Conservation (phyloP, 1,284 basidiomycete species). For the Baeospora myosura region DNA sequence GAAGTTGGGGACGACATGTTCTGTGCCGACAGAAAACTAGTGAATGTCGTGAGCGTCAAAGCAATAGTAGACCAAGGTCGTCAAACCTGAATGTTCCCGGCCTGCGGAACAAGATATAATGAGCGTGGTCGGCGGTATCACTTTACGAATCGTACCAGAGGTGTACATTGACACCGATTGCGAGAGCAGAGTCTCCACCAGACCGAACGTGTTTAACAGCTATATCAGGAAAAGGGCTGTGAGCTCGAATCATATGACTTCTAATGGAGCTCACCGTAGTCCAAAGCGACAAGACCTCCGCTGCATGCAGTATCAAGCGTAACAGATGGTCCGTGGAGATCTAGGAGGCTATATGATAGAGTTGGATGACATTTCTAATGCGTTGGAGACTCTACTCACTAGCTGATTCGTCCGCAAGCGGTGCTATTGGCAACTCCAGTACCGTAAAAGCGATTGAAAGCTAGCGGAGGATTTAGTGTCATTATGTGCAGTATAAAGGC, state of each 20-base stretch:
- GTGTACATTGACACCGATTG: constrained; percentile 27
- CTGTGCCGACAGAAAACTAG: constrained; percentile 27
- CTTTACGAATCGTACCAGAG: constrained; percentile 21
- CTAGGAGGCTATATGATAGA: constrained; percentile 21
- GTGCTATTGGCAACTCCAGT: constrained; percentile 28
- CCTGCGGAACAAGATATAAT: constrained; percentile 5
- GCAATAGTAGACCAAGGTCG: neutral
- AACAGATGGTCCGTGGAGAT: constrained; percentile 30
- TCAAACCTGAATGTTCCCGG: constrained; percentile 12
- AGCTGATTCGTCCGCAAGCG: constrained; percentile 28
- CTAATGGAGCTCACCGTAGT: constrained; percentile 21
- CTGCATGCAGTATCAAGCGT: constrained; percentile 31
- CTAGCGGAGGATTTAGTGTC: no score
- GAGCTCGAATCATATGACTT: neutral
- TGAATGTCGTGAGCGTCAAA: neutral
- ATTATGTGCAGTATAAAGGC: no score
- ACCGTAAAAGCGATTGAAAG: constrained; percentile 27
- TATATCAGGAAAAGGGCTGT: constrained; percentile 7
- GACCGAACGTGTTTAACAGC: constrained; percentile 26
- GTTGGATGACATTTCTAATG: neutral
- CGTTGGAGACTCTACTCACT: constrained; percentile 18
- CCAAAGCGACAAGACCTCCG: constrained; percentile 26
- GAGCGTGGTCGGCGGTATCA: no score
- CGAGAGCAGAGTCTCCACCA: constrained; percentile 27
- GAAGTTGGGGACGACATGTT: constrained; percentile 28